These are phyloP conservation scores for Tylopilus subfusipes DNA, from an alignment of 768 basidiomycete genomes.

Conservation along the genomic window DNA sequence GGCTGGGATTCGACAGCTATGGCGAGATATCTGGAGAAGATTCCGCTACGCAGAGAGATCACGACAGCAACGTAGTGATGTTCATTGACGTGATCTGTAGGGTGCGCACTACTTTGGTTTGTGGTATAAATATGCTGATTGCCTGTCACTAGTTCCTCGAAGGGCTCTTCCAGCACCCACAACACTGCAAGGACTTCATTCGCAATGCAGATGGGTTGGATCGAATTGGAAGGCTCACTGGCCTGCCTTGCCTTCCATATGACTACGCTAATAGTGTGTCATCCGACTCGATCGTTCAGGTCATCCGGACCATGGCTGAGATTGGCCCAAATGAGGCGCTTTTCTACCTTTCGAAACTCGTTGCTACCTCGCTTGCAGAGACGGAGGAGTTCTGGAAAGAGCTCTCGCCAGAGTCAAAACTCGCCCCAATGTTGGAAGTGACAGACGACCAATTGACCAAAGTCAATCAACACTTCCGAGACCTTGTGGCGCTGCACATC, in stretches of 20 bases:
- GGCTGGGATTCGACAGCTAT: slow-evolving; percentile 13
- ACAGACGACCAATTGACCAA: slow-evolving; percentile 45
- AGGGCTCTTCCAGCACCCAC: slow-evolving; percentile 89
- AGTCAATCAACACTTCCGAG: slow-evolving; percentile 66
- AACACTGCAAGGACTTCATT: slow-evolving; percentile 90
- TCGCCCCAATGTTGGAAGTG: slow-evolving; percentile 59
- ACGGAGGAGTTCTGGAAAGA: slow-evolving; percentile 71
- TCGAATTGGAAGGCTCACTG: slow-evolving; percentile 71
- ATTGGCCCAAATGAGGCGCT: slow-evolving; percentile 77
- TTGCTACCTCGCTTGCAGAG: slow-evolving; percentile 63
- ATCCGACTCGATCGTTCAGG: slow-evolving; percentile 83
- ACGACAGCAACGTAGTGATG: slow-evolving; percentile 73
- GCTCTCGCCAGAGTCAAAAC: slow-evolving; percentile 51
- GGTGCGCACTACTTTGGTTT: slow-evolving; percentile 40
- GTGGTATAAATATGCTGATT: slow-evolving; percentile 2
- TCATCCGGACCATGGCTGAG: slow-evolving; percentile 86
- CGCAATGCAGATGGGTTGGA: slow-evolving; percentile 67
- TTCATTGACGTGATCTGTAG: slow-evolving; percentile 78
- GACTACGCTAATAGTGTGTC: slow-evolving; percentile 83
- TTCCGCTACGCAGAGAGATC: slow-evolving; percentile 42
- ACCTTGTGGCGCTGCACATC: slow-evolving; percentile 70
- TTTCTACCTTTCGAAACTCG: slow-evolving; percentile 62
- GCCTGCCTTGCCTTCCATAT: slow-evolving; percentile 83
- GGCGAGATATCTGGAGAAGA: slow-evolving; percentile 30
- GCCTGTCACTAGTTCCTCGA: slow-evolving; percentile 67